These are phyloP conservation scores for Xylaria scruposa DNA, from an alignment of 495 filamentous ascomycete genomes.

Conservation along the genomic window DNA sequence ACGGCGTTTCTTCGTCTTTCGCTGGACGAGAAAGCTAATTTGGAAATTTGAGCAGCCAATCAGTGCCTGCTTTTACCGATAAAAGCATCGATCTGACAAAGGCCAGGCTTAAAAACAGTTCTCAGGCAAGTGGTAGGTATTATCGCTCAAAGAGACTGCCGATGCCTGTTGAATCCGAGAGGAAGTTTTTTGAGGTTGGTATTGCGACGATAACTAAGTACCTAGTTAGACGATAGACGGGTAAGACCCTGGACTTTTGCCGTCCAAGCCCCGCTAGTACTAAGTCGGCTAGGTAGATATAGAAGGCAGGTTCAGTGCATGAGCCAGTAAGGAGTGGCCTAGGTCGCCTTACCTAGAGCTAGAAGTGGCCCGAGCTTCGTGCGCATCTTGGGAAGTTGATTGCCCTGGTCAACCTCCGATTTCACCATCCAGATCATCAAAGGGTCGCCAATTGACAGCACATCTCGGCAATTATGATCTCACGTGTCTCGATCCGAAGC, in stretches of 20 bases:
- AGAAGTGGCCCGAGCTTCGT: constrained; percentile 40
- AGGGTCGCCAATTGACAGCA: constrained; percentile 52
- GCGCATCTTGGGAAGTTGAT: constrained; percentile 29
- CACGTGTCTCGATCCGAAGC: constrained; percentile 42
- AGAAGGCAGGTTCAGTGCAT: no score
- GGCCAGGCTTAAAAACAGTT: background rate
- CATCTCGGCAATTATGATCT: constrained; percentile 58
- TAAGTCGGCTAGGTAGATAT: background rate
- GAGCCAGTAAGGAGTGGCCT: no score
- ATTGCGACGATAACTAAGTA: background rate
- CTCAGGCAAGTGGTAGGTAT: background rate
- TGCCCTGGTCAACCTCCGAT: constrained; percentile 30
- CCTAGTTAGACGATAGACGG: no score
- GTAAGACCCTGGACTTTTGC: background rate
- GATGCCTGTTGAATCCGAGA: background rate
- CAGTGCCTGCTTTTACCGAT: background rate
- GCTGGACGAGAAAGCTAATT: background rate
- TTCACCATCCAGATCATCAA: constrained; percentile 44
- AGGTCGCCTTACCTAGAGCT: background rate
- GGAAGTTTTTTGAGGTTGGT: background rate
- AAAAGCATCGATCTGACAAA: background rate
- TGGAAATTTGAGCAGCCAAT: background rate
- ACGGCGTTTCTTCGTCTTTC: background rate
- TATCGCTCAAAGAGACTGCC: background rate
- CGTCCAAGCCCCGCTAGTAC: background rate